Percentiles rank a stretch among this genome's conserved stretches.
These are phyloP conservation scores for Asterella californica DNA, from an alignment of 225 moss, liverwort and hornwort genomes.

Conservation along the genomic window DNA sequence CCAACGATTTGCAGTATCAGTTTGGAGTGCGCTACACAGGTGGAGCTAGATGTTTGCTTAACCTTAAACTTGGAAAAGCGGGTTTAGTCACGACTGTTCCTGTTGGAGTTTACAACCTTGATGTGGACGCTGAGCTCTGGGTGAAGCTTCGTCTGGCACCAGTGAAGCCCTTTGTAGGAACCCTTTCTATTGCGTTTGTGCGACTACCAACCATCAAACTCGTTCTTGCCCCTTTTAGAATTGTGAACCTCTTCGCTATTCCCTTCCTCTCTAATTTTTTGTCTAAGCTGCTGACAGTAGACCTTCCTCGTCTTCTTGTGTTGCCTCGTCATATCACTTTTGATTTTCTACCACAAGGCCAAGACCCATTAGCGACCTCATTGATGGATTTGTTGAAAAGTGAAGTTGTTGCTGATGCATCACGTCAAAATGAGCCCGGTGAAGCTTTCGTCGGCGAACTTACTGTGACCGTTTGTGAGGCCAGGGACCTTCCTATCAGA, in stretches of 20 bases:
- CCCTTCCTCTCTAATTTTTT: conserved; percentile 84
- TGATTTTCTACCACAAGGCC: conserved; percentile 86
- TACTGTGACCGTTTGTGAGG: conserved; percentile 89
- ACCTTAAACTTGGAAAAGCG: conserved; percentile 64
- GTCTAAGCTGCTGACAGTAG: conserved; percentile 86
- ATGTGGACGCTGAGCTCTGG: conserved; percentile 96
- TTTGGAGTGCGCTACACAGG: conserved; percentile 89
- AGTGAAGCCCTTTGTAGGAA: conserved; percentile 90
- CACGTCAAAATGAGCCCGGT: conserved; percentile 72
- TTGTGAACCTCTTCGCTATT: conserved; percentile 92
- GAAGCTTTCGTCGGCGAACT: conserved; percentile 94
- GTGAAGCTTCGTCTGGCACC: conserved; percentile 85
- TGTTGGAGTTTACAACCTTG: conserved; percentile 88
- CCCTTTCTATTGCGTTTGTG: conserved; percentile 84
- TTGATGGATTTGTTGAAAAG: conserved; percentile 81
- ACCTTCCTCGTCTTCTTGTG: conserved; percentile 84
- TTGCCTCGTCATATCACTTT: conserved; percentile 97
- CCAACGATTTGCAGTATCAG: conserved; percentile 92
- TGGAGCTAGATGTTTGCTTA: conserved; percentile 83
- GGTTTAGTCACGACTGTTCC: conserved; percentile 72
- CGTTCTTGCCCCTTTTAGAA: conserved; percentile 77
- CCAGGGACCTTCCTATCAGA: conserved; percentile 67
- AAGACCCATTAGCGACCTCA: conserved; percentile 80
- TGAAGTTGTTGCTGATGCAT: conserved; percentile 59
- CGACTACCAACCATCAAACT: conserved; percentile 89